Base-by-base conservation (phyloP, 805 yeast species). In the Starmerella bombicola region DNA sequence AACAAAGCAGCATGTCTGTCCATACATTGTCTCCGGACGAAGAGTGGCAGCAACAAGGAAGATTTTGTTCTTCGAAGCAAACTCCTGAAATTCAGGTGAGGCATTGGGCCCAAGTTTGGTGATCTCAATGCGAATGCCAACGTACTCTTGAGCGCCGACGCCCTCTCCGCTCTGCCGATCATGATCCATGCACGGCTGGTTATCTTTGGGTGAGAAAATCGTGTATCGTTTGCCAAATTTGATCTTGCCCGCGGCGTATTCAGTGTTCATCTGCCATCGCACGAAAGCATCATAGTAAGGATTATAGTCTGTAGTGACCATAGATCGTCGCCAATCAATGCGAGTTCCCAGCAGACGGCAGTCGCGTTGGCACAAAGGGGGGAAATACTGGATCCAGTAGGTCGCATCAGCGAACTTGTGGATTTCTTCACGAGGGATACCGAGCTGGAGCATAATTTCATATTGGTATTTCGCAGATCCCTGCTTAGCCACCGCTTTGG, bases 151-250 rank as follows among this genome's bases (percentile, higher is more conserved):
- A 31, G 98, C 96, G 52, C 78, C 73, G 33, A 91, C 91, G 63
- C 93, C 97, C 68, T 91, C 98, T 60, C 98, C 98, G 37, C 88
- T 74, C 63, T 74, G 80, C 71, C 98, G 79, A 65, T 91, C 98
- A 64, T 91, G 98, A 64, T 91, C 98, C 88, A 91, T 86, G 71
- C 98, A 91, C 30, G 98, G 93, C 70, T 91, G 98, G 50, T 96
- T 96, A 65, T 91, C 98, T 66, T 82, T 88, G 60, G 85, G 94
- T 31, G 97, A 86, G 67, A 83, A 91, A 56, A 91, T 83, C 52
- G 98, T 91, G 70, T 85, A 83, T 67, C 98, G 79, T 69, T 88
- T 93, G 63, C 98, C 98, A 54, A 91, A 91, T 69, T 88, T 91
- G 67, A 91, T 85, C 66, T 84, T 88, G 49, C 88, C 94, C 44